Percentiles rank a stretch among this genome's conserved stretches.
These are phyloP conservation scores for Pelargonium australe DNA, from an alignment of 441 rosid genomes.

Conservation along the genomic window DNA sequence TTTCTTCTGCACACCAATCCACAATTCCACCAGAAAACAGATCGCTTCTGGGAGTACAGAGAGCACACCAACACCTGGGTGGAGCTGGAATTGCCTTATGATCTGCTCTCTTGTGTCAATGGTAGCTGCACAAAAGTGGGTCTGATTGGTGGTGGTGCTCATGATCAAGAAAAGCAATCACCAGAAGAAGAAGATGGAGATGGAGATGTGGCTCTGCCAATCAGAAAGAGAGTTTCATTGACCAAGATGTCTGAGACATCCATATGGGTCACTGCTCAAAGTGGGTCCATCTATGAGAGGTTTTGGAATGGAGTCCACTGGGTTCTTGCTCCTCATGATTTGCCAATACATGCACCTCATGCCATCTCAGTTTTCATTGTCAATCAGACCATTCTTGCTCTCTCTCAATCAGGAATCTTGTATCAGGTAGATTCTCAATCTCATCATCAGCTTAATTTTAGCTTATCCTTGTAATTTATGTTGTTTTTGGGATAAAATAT, in stretches of 20 bases:
- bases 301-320: slow-evolving; percentile 75
- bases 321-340: slow-evolving; percentile 65
- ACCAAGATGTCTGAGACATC: slow-evolving; percentile 58
- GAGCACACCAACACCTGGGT: slow-evolving; percentile 53
- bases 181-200: slow-evolving; percentile 21
- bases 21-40: slow-evolving; percentile 50
- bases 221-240: slow-evolving; percentile 55
- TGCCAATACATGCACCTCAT: slow-evolving; percentile 39
- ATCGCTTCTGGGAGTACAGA: slow-evolving; percentile 60
- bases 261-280: slow-evolving; percentile 63
- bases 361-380: slow-evolving; percentile 42
- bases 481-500: no score
- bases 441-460: no score
- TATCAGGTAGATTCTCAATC: slow-evolving; percentile 40
- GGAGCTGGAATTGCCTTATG: slow-evolving; percentile 54
- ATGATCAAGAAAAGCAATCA: slow-evolving; percentile 19
- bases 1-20: slow-evolving; percentile 33
- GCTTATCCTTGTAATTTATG: no score
- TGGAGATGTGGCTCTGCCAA: slow-evolving; percentile 31
- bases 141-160: slow-evolving; percentile 26
- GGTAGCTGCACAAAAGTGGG: slow-evolving; percentile 52
- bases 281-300: slow-evolving; percentile 64
- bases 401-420: slow-evolving; percentile 49
- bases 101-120: slow-evolving; percentile 50
- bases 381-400: slow-evolving; percentile 59